Base-by-base conservation (phyloP, 2,329 filamentous ascomycete genomes). In the Verticillium albo-atrum region DNA sequence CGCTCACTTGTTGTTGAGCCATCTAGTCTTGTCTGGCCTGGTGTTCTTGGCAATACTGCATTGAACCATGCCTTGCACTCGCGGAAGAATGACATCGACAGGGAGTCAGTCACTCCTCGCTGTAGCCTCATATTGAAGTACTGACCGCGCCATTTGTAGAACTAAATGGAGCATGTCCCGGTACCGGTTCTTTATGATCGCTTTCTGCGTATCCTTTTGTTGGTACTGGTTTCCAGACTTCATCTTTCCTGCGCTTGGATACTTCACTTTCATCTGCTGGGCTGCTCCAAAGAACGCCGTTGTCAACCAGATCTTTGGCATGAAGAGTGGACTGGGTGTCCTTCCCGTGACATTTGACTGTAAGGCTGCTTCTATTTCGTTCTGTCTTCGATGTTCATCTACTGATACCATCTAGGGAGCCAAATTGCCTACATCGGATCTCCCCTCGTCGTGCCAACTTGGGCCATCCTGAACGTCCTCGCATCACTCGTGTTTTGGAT, bases 171-270 rank as follows among this genome's bases (percentile, higher is more conserved):
- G 62, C 9, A 72, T 75, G 14, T 66, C 68, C 5, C 69, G 72
- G 2, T 74, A 73, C 60, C 63, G 62, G 27, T 72, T 70, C 57
- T 73, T 73, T 60, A 63, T 71, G 32, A 67, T 74, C 55, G 66
- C 72, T 35, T 72, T 74, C 7, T 35, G 62, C 10, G 68, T 65
- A 4, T 70, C 74, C 0, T 79, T 79, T 42, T 63, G 72, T 3
- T 79, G 78, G 78, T 82, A 82, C 60, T 83, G 77, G 73, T 76
- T 83, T 54, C 80, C 79, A 2, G 79, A 77, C 9, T 68, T 79
- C 58, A 75, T 81, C 32, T 80, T 79, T 57, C 77, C 72, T 0
- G 77, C 74, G 0, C 64, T 81, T 15, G 74, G 73, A 35, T 79
- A 78, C 62, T 77, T 79, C 60, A 62, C 62, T 1, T 81, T 74